These are phyloP conservation scores for Suhomyces wounanorum DNA, from an alignment of 1,139 yeast genomes.

Conservation along the genomic window DNA sequence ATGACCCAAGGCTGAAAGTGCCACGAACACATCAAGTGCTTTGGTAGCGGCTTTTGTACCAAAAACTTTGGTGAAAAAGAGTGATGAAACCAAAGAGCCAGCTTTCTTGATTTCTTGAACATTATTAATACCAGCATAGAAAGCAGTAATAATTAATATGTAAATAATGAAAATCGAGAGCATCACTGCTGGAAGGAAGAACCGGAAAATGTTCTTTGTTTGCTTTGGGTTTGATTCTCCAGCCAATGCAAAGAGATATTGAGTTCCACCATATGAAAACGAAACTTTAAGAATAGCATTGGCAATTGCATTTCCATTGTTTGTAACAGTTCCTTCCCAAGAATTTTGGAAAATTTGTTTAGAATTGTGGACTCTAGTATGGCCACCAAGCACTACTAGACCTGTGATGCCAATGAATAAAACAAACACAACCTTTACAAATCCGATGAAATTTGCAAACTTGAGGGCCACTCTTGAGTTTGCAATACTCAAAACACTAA, in stretches of 20 bases:
- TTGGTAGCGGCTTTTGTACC: conserved; percentile 32
- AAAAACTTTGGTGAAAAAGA: conserved; percentile 31
- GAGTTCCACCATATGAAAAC: conserved; percentile 44
- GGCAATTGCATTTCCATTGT: conserved; percentile 42
- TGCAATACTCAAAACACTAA: conserved; percentile 28
- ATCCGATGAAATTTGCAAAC: conserved; percentile 39
- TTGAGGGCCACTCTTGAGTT: conserved; percentile 36
- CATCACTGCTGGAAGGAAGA: conserved; percentile 37
- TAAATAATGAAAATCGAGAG: conserved; percentile 36
- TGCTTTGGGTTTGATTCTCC: conserved; percentile 37
- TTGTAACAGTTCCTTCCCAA: conserved; percentile 41
- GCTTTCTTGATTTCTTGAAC: conserved; percentile 33
- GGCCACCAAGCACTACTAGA: conserved; percentile 37
- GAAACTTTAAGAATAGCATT: conserved; percentile 46
- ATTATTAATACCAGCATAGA: conserved; percentile 37
- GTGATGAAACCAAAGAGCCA: conserved; percentile 22
- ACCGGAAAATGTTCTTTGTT: conserved; percentile 32
- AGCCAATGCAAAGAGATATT: conserved; percentile 40
- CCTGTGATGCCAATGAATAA: conserved; percentile 28
- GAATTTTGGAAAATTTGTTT: conserved; percentile 36
- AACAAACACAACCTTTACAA: conserved; percentile 40
- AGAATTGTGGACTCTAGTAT: conserved; percentile 36
- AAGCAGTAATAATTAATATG: conserved; percentile 38
- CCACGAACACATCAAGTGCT: conserved; percentile 40
- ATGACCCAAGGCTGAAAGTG: conserved; percentile 46